Evolutionary conservation across 2,329 filamentous ascomycete genomes (phyloP), one percentile per base, ranked within the genome.

Genomic region (Claviceps monticola): DNA sequence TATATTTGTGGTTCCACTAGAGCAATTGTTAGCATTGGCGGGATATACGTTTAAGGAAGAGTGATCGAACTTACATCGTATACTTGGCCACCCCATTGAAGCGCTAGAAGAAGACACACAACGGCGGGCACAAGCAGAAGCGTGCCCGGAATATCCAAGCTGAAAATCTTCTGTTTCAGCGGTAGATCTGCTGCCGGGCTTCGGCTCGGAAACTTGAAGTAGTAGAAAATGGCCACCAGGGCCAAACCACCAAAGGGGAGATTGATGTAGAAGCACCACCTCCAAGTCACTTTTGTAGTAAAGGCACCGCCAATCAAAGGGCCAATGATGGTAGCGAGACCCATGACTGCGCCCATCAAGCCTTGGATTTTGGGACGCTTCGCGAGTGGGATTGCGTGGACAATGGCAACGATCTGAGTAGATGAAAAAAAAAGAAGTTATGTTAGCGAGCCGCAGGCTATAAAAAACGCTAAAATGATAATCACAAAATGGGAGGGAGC

Each of bases 101-200:
- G 60, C 6, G 72, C 72, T n/a, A 76, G 59, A 1, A 75, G 54
- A 6, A 74, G 62, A 51, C 69, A 74, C 38, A 72, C 60, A 5
- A 44, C 16, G 42, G 42, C 42, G 4, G 42, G 42, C 4, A 44
- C 21, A 8, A 44, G 42, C 0, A 44, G 42, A 19, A 44, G 2
- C 1, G 42, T 44, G 17, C 42, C 42, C 2, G 42, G 42, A 9
- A 44, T 21, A 14, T 44, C 42, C 42, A 44, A 3, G 42, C 42
- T 44, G 1, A 44, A 13, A 23, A 44, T 44, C 19, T 44, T 44
- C 42, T 44, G 11, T 5, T 16, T 21, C 42, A 26, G 13, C 1
- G 42, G 4, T 14, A 44, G 13, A 1, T 26, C 23, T 5, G 19
- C 19, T 26, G 19, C 11, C 6, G 42, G 17, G 19, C 21, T 26